These are phyloP conservation scores for Oemleria cerasiformis DNA, from an alignment of 306 rosid genomes.

Conservation along the genomic window DNA sequence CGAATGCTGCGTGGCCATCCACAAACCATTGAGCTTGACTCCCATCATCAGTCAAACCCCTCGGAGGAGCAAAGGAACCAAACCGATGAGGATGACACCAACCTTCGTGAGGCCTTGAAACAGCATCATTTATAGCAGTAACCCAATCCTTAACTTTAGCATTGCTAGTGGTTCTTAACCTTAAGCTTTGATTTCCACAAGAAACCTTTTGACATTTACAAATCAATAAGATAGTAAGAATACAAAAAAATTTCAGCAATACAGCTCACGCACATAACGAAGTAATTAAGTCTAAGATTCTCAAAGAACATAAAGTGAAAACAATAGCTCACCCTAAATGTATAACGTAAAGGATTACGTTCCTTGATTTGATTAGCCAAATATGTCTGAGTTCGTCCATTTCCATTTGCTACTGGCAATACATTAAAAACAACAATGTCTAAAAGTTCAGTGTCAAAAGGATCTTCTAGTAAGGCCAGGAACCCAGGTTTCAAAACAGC, in stretches of 20 bases:
- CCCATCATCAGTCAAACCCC: constrained; percentile 44
- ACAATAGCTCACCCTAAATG: constrained; percentile 32
- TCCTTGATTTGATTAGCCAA: constrained; percentile 42
- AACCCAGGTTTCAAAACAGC: constrained; percentile 54
- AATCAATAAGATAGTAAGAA: neutral
- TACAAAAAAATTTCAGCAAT: neutral
- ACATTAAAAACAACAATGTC: constrained; percentile 42
- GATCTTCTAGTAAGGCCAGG: constrained; percentile 46
- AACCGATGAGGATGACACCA: constrained; percentile 49
- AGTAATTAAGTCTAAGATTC: neutral
- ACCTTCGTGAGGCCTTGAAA: constrained; percentile 38
- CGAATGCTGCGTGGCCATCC: constrained; percentile 46
- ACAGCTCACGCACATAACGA: too few relatives aligned
- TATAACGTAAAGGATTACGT: constrained; percentile 36
- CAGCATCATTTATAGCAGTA: constrained; percentile 39
- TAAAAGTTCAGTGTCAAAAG: constrained; percentile 37
- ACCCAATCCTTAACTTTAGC: constrained; percentile 42
- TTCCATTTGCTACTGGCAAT: constrained; percentile 27
- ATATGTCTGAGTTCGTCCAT: constrained; percentile 18
- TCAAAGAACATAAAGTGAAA: neutral
- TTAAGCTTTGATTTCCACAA: constrained; percentile 32
- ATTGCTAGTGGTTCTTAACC: constrained; percentile 40
- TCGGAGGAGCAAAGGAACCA: constrained; percentile 46
- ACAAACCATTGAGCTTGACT: constrained; percentile 54
- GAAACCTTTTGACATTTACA: constrained; percentile 33